Evolutionary conservation across 768 basidiomycete genomes (phyloP), one percentile per base, ranked within the genome.

Genomic region (Termitomyces sp.): DNA sequence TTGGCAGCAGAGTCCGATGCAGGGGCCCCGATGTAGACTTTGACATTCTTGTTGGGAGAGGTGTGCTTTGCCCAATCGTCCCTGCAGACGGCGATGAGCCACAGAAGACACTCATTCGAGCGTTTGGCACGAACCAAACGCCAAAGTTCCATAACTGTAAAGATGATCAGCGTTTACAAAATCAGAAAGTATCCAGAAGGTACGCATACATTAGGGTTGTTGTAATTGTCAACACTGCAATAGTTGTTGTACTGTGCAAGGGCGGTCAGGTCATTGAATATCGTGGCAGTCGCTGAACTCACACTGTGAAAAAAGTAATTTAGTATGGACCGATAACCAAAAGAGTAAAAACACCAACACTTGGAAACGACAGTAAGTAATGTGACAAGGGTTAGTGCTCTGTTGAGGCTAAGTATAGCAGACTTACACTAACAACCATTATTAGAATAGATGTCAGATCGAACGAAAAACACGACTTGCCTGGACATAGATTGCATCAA

Each of bases 401-500:
- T 29, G 15, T 13, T 27, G 36, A 56, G 36, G 33, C 22, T 42
- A 11, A 56, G 25, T 3, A 39, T n/a, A n/a, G n/a, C n/a, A 11
- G 20, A 54, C 53, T 60, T 38, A 60, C 56, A 60, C 59, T 60
- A 23, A n/a, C 10, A 43, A 7, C 20, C 32, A n/a, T 38, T 22
- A 29, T 45, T 11, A 50, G 29, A 49, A 20, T n/a, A 44, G 10
- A 16, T n/a, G 3, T 22, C 15, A 27, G 3, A 39, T 10, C 27
- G 3, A 32, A 18, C 2, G n/a, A 13, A 32, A 12, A 10, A 49
- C 12, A 29, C 27, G 18, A 12, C 58, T 51, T 23, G 40, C 59
- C 46, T 60, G 59, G 75, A 76, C 86, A 58, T 85, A 88, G 53
- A 91, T 70, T 1, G 85, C 85, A 67, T 90, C 88, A 57, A 89